Percentiles rank a stretch among this genome's conserved stretches.
Conservation (phyloP, 2,329 filamentous ascomycete species). For the Fusarium floridanum region DNA sequence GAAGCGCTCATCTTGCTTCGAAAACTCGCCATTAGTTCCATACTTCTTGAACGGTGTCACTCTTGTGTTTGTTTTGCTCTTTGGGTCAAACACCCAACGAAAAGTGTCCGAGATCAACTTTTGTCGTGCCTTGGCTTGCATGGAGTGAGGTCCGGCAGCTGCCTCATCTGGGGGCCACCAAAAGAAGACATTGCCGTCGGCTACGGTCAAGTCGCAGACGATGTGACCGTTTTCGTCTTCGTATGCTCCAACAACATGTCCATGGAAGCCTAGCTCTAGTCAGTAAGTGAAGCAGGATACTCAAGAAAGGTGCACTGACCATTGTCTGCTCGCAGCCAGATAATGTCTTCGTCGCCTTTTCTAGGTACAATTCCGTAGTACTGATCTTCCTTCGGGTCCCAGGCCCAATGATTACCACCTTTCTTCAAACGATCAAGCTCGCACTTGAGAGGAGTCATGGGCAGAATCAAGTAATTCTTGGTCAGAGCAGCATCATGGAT, state of each 20-base stretch:
- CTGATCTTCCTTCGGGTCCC: slow-evolving; percentile 14
- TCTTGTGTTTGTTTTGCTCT: not conserved
- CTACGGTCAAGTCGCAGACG: slow-evolving; percentile 20
- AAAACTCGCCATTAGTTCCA: slow-evolving; percentile 20
- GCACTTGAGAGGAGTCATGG: slow-evolving; percentile 18
- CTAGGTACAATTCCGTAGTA: slow-evolving; percentile 16
- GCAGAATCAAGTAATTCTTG: slow-evolving; percentile 24
- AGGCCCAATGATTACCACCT: slow-evolving; percentile 21
- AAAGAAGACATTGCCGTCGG: slow-evolving; percentile 29
- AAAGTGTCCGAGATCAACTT: slow-evolving; percentile 13
- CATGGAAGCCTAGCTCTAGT: slow-evolving; percentile 32
- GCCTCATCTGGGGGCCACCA: slow-evolving; percentile 13
- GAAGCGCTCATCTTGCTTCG: slow-evolving; percentile 16
- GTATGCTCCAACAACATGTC: slow-evolving; percentile 25
- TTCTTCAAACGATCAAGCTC: slow-evolving; percentile 4
- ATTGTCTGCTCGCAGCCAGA: slow-evolving; percentile 19
- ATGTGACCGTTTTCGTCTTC: slow-evolving; percentile 24
- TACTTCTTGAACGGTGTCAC: slow-evolving; percentile 9
- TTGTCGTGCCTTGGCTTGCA: slow-evolving; percentile 3
- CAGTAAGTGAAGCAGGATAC: no score
- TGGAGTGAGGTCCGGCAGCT: not conserved
- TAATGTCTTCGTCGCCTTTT: slow-evolving; percentile 10
- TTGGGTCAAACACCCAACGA: slow-evolving; percentile 15
- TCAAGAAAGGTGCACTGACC: no score
- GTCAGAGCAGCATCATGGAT: slow-evolving; percentile 23